Evolutionary conservation across 441 rosid genomes (phyloP).

Genomic region (Breynia disticha): DNA sequence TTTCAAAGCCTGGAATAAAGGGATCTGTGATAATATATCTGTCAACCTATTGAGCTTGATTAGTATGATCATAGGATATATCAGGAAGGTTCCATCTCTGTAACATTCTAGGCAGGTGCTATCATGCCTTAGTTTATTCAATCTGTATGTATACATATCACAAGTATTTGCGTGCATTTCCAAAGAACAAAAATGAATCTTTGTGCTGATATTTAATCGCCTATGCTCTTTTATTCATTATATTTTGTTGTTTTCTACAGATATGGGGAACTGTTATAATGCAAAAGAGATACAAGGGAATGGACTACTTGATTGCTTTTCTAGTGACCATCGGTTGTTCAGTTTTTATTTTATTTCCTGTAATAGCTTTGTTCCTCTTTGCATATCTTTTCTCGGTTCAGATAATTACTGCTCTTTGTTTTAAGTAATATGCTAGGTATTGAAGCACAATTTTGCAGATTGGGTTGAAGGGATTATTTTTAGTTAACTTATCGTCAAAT

Average conservation of each 20-base stretch:
- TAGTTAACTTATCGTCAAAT: background rate
- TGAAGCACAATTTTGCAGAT: no score
- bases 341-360: conserved; percentile 80
- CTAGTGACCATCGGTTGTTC: conserved; percentile 81
- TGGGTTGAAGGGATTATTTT: background rate
- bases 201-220: background rate
- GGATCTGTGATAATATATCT: no score
- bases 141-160: no score
- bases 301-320: conserved; percentile 72
- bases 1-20: no score
- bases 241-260: conserved; percentile 24
- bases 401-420: background rate
- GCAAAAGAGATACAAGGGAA: conserved; percentile 80
- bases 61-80: no score
- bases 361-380: conserved; percentile 16
- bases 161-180: no score
- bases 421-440: conserved; percentile 1
- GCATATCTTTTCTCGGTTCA: background rate
- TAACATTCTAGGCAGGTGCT: no score
- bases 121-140: no score
- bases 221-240: background rate
- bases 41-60: no score
- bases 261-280: conserved; percentile 86
- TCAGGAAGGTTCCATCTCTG: no score
- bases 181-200: no score